Base-by-base conservation (phyloP, 2,329 filamentous ascomycete genomes). In the Calonectria pseudoreteaudii region DNA sequence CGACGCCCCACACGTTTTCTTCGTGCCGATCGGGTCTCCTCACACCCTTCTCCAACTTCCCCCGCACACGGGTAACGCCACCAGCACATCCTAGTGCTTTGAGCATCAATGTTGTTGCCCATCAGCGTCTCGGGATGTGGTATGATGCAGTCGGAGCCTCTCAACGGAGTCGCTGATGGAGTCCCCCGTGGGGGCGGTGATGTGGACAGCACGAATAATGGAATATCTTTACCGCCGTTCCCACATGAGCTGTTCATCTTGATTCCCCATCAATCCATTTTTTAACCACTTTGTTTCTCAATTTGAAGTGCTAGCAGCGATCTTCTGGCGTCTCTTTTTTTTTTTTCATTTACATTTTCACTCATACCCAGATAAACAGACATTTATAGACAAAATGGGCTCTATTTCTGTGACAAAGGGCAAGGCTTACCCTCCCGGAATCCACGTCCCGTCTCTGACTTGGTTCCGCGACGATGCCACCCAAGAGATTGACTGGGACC, bases 361-460 rank as follows among this genome's bases (percentile, higher is more conserved):
- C 23, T 16, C 28, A 38, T 26, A 62, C 34, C 20, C 41, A 41
- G 23, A 72, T 56, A 68, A 34, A 23, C 50, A 74, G n/a, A n/a
- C 36, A 62, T 50, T 38, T 34, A 68, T 38, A 52, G 23, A 44
- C 70, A 80, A 31, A 28, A 81, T 82, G 80, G 79, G 81, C 50
- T 81, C 81, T 74, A 79, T 81, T 58, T 74, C 79, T 41, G 69
- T 79, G 23, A 67, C 78, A 70, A 73, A 79, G 74, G 73, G 70
- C 47, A 82, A 82, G 77, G 50, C 85, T 8, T 87, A 85, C 75
- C 87, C 88, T 36, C 85, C 86, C 1, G 89, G 89, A 5, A 88
- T 91, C 62, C 90, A 91, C 74, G 89, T 89, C n/a, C 90, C 89
- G 1, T 87, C 85, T 26, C 80, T 91, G 77, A 91, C 90, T 4